Evolutionary conservation across 2,329 filamentous ascomycete genomes (phyloP).

Genomic region (Lachnellula cervina): DNA sequence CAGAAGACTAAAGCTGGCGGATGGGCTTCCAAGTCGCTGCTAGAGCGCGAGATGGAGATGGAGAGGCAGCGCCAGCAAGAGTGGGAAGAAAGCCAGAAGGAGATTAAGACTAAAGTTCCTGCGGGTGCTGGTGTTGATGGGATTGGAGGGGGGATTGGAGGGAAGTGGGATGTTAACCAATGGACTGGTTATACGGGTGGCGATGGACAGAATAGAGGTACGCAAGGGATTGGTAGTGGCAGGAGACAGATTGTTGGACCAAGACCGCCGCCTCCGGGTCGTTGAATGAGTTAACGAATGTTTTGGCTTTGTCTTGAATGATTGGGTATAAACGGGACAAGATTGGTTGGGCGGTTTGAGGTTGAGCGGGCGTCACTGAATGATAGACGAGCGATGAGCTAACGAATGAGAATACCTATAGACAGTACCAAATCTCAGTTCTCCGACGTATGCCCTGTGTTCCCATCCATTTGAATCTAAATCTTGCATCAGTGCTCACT

Average conservation of each 20-base stretch:
- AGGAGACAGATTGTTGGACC: constrained; percentile 77
- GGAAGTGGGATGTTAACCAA: constrained; percentile 58
- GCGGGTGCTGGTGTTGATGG: constrained; percentile 52
- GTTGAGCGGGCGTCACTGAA: no score
- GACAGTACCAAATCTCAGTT: no score
- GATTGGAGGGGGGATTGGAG: constrained; percentile 59
- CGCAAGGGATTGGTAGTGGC: constrained; percentile 62
- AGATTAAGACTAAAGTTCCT: constrained; percentile 45
- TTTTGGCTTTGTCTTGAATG: no score
- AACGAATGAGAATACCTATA: no score
- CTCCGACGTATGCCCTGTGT: no score
- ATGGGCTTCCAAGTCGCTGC: constrained; percentile 49
- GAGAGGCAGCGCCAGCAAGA: constrained; percentile 54
- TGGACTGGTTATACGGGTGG: constrained; percentile 69
- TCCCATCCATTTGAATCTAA: no score
- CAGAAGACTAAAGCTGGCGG: constrained; percentile 47
- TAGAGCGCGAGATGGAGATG: constrained; percentile 57
- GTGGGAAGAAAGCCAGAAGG: constrained; percentile 70
- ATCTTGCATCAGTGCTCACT: no score
- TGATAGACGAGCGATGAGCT: no score
- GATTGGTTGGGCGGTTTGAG: no score
- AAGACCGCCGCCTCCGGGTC: constrained; percentile 51
- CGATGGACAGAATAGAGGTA: constrained; percentile 66
- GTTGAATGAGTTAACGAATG: constrained; percentile 1
- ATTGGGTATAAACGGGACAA: no score